Percentiles rank a stretch among this genome's conserved stretches.
Evolutionary conservation across 495 filamentous ascomycete genomes (phyloP).

Genomic region (Chaetomium tenue): DNA sequence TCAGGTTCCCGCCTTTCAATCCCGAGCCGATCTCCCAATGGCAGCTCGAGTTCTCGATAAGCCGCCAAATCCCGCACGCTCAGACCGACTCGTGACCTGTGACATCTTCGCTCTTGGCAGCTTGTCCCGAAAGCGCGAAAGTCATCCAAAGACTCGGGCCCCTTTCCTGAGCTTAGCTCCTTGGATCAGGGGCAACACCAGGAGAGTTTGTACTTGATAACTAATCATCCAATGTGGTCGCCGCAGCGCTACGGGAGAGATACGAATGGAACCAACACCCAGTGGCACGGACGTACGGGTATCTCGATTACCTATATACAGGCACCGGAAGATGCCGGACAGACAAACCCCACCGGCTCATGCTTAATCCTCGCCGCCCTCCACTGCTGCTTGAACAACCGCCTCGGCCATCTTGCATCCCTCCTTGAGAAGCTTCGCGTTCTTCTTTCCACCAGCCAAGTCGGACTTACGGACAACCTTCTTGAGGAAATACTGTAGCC

Average conservation of each 20-base stretch:
- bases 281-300: no score
- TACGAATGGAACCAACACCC: no score
- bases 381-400: constrained; percentile 53
- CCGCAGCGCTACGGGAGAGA: no score
- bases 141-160: background rate
- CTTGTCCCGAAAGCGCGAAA: constrained; percentile 6
- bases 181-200: background rate
- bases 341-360: background rate
- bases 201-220: no score
- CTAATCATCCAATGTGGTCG: no score
- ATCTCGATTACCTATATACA: background rate
- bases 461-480: constrained; percentile 74
- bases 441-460: constrained; percentile 58
- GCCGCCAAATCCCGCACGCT: constrained; percentile 27
- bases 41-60: constrained; percentile 14
- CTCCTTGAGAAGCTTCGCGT: constrained; percentile 65
- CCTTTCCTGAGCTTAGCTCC: background rate
- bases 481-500: constrained; percentile 74
- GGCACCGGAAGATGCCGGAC: background rate
- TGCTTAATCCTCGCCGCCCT: constrained; percentile 29
- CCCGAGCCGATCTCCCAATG: constrained; percentile 10
- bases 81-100: constrained; percentile 10
- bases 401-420: constrained; percentile 65
- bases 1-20: constrained; percentile 17
- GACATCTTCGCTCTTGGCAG: constrained; percentile 17